These are phyloP conservation scores for Phytophthora rubi DNA, from an alignment of 352 stramenopile species.

Conservation along the genomic window DNA sequence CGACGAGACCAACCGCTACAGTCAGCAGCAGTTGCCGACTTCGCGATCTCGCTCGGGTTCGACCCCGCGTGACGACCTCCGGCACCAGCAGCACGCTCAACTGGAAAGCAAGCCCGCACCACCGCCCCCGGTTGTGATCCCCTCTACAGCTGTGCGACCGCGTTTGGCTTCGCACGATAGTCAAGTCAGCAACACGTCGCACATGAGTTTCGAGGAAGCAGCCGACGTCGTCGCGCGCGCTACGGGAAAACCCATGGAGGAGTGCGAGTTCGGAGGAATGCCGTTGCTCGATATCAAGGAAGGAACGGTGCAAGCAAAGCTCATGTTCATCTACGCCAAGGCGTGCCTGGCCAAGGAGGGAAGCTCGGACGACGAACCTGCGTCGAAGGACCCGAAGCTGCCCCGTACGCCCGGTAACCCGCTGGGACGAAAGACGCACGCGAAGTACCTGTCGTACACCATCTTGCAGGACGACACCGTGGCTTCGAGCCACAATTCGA, in stretches of 20 bases:
- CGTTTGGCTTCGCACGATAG: conserved; percentile 34
- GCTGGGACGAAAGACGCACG: conserved; percentile 44
- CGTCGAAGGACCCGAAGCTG: conserved; percentile 24
- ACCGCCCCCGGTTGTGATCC: conserved; percentile 2
- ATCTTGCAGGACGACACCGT: conserved; percentile 38
- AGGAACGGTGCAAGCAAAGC: conserved; percentile 68
- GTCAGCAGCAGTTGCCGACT: conserved; percentile 14
- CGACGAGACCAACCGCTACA: conserved; percentile 12
- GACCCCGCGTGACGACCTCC: conserved; percentile 20
- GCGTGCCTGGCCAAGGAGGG: conserved; percentile 73
- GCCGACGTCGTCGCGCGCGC: conserved; percentile 62
- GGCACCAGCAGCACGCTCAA: conserved; percentile 10
- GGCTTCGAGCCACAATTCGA: conserved; percentile 26
- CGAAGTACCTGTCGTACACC: conserved; percentile 49
- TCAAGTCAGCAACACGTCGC: conserved; percentile 34
- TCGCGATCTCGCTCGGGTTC: conserved; percentile 24
- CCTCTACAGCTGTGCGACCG: conserved; percentile 7
- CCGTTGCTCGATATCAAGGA: conserved; percentile 66
- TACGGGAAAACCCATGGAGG: conserved; percentile 57
- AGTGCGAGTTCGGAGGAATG: conserved; percentile 71
- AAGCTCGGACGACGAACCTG: conserved; percentile 23
- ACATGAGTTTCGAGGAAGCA: conserved; percentile 59
- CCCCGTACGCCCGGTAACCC: conserved; percentile 39
- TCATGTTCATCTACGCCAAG: conserved; percentile 79
- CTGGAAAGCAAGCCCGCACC: conserved; percentile 18